Base-by-base conservation (phyloP, 192 early-diverging fungal species). In the Phlyctochytrium arcticum region DNA sequence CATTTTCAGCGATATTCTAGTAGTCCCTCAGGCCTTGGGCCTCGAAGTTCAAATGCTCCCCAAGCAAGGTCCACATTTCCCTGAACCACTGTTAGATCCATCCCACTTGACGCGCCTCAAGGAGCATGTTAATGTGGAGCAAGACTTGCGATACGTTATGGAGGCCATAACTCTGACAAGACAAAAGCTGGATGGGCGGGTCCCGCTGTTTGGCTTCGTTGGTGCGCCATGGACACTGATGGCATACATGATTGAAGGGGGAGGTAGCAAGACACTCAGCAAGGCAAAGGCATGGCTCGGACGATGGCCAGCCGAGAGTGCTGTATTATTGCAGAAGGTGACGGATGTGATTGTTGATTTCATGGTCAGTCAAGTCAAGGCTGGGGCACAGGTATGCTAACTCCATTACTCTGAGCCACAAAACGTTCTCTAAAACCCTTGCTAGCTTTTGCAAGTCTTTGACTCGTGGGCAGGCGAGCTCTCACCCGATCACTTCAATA, bases 181-280 rank as follows among this genome's bases (percentile, higher is more conserved):
- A 39, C 85, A 88, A 59, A 77, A 75, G 55, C 83, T 99, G 19
- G 77, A 83, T 7, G 94, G 94, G 49, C 83, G 90, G 37, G 90
- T 92, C 12, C 94, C 96, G 36, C 79, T 99, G 66, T 85, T 94
- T 71, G 96, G 96, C 15, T 99, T 99, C 67, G 84, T 85, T n/a
- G 96, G 96, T 19, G 92, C 93, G 0, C 96, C 96, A 5, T 99
- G 96, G 96, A 99, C 96, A 27, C 79, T 99, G 46, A 91, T 97
- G 90, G 92, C 93, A 7, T 99, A 99, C 67, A 97, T 97, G 94
- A 89, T 99, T 69, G 96, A 99, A 73, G 96, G 96, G 35, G 91
- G 93, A 32, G 92, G 96, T 8, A 92, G 90, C 72, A 95, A 93
- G 72, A 92, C 86, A 1, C 78, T 95, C 57, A 82, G 88, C 23